Base-by-base conservation (phyloP, 179 eudicot species). In the Camellia oleifera region DNA sequence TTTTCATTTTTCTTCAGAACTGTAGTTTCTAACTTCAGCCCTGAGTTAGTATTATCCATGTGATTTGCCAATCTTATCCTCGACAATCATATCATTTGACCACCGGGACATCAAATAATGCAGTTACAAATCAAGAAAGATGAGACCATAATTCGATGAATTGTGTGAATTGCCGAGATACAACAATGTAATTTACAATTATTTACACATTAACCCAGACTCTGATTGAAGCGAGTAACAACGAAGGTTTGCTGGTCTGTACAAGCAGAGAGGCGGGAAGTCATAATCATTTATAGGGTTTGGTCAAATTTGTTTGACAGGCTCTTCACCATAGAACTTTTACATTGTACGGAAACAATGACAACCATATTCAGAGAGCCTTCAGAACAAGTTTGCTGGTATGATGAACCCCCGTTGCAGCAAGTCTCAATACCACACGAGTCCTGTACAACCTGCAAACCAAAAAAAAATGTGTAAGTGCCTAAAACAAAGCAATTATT, bases 381-480 rank as follows among this genome's bases (percentile, higher is more conserved):
- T 83, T 93, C 68, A 94, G 80, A 70, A 86, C 92, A 69, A 87
- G 62, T 85, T 93, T 91, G 87, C 90, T 82, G 62, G 94, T 84
- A 13, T 77, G 20, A 81, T 93, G 96, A 77, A 93, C 86, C 42
- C 98, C 97, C 75, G 73, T 86, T 20, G 94, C 94, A 79, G 97
- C 97, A 74, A 93, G 82, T 82, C 72, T 90, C 79, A 95, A 72
- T 69, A 88, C 83, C 23, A 90, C 83, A n/a, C 94, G 97, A 68
- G 89, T 84, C 81, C 85, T 82, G 88, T 91, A 93, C 81, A 94
- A 82, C 81, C 98, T 94, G 92, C 84, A 81, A 44, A 84, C 52
- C 12, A 46, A 57, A 32, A 32, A 48, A 48, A 48, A 48, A 7
- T 48, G 52, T 48, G 7, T 0, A 48, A 48, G 4, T 4, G 52